phyloP scores from a whole-genome alignment of 2,329 filamentous ascomycete genomes.

The Venturia carpophila region DNA sequence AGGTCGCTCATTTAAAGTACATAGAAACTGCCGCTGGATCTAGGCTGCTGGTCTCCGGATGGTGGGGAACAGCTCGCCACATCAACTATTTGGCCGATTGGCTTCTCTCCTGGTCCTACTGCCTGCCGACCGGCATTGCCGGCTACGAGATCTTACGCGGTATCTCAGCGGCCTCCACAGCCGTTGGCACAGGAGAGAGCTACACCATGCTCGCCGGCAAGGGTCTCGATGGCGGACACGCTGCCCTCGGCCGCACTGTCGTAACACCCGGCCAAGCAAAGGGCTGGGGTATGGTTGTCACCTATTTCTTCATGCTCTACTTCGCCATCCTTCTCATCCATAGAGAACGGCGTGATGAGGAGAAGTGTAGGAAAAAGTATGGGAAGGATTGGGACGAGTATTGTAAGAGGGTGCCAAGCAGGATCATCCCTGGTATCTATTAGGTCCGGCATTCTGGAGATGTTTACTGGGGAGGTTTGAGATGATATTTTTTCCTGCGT shows the following conservation, averaged over 20 bases:
- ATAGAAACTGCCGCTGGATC: conserved; percentile 79
- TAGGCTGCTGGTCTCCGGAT: conserved; percentile 73
- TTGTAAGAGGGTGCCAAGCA: conserved; percentile 69
- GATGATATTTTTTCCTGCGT: neutral
- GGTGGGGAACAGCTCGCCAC: conserved; percentile 88
- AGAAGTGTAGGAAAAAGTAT: conserved; percentile 87
- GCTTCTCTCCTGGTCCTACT: conserved; percentile 88
- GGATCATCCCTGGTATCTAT: conserved; percentile 81
- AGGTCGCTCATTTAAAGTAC: conserved; percentile 71
- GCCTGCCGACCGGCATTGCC: conserved; percentile 74
- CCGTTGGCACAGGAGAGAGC: conserved; percentile 24
- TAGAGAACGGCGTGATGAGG: conserved; percentile 78
- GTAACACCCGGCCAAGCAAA: conserved; percentile 64
- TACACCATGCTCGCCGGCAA: conserved; percentile 36
- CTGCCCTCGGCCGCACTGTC: conserved; percentile 52
- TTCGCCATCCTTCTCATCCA: conserved; percentile 82
- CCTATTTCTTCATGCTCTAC: conserved; percentile 92
- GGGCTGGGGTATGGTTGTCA: conserved; percentile 80
- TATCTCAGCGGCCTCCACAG: conserved; percentile 46
- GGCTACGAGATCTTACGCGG: conserved; percentile 48
- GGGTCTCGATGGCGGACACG: conserved; percentile 34
- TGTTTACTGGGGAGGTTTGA: neutral
- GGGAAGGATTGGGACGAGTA: conserved; percentile 88
- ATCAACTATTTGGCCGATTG: conserved; percentile 97
- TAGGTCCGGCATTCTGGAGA: conserved; percentile 31